These are phyloP conservation scores for Apiospora marii DNA, from an alignment of 2,329 filamentous ascomycete species.

Conservation along the genomic window DNA sequence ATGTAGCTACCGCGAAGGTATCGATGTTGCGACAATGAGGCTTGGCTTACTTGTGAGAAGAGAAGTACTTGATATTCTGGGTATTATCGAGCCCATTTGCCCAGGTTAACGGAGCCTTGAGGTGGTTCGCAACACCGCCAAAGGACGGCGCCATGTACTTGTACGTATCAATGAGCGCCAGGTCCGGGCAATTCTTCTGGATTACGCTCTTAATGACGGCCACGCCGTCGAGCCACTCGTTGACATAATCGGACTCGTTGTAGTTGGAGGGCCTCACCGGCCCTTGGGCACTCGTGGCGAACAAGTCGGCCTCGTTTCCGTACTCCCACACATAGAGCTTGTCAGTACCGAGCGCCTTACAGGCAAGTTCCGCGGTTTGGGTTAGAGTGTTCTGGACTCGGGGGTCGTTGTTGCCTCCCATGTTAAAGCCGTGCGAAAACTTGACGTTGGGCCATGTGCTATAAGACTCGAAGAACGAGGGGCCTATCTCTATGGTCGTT, in stretches of 20 bases:
- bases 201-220: conserved; percentile 55
- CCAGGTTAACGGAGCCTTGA: conserved; percentile 61
- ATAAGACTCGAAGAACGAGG: conserved; percentile 70
- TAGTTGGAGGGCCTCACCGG: conserved; percentile 59
- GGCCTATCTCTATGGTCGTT: conserved; percentile 66
- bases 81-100: conserved; percentile 59
- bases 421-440: conserved; percentile 70
- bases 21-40: not conserved
- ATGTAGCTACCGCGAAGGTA: not conserved
- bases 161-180: conserved; percentile 48
- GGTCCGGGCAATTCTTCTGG: conserved; percentile 58
- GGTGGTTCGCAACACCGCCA: conserved; percentile 57
- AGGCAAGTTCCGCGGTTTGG: conserved; percentile 63
- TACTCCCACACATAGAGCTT: conserved; percentile 67
- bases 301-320: conserved; percentile 71
- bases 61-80: conserved; percentile 59
- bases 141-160: conserved; percentile 62
- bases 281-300: conserved; percentile 58
- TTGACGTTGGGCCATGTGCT: conserved; percentile 61
- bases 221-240: conserved; percentile 65
- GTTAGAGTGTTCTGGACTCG: conserved; percentile 59
- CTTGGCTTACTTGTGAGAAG: conserved; percentile 63
- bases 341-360: conserved; percentile 59
- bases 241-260: conserved; percentile 62
- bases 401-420: conserved; percentile 57